phyloP scores from a whole-genome alignment of 1,139 yeast genomes.

The Saccharomyces uvarum region DNA sequence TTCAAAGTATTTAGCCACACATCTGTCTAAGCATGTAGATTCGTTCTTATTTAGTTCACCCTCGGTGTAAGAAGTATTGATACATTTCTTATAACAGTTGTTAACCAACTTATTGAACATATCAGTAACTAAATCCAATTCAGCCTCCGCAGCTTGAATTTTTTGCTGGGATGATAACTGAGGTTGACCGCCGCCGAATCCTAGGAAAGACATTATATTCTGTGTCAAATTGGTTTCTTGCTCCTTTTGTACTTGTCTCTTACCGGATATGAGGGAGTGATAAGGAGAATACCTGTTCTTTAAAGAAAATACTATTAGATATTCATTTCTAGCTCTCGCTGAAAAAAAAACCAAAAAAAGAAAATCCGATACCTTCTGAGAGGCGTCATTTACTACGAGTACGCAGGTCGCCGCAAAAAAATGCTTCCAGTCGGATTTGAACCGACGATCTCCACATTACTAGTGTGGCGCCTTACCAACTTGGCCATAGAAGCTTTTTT shows the following conservation, averaged over 20 bases:
- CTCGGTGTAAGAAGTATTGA: constrained; percentile 54
- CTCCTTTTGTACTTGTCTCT: background rate
- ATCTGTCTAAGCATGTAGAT: constrained; percentile 88
- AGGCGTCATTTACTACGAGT: background rate
- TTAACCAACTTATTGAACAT: constrained; percentile 85
- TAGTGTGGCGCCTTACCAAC: constrained; percentile 25
- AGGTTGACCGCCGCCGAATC: constrained; percentile 77
- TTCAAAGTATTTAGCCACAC: constrained; percentile 94
- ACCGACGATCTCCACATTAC: constrained; percentile 23
- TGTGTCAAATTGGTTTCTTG: background rate
- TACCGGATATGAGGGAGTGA: background rate
- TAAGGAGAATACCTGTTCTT: background rate
- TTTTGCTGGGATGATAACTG: constrained; percentile 68
- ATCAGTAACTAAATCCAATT: constrained; percentile 91
- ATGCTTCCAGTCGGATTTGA: constrained; percentile 20
- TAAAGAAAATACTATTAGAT: background rate
- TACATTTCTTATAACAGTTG: constrained; percentile 87
- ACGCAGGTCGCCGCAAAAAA: background rate
- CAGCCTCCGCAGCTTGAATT: constrained; percentile 78
- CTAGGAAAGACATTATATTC: constrained; percentile 60
- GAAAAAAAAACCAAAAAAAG: background rate
- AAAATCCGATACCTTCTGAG: background rate
- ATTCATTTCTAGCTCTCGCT: background rate
- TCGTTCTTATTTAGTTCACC: constrained; percentile 80
- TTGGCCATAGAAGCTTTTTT: constrained; percentile 21